Percentiles rank a stretch among this genome's conserved stretches.
Conservation (phyloP, 1,284 basidiomycete species). For the Puccinia sorghi region DNA sequence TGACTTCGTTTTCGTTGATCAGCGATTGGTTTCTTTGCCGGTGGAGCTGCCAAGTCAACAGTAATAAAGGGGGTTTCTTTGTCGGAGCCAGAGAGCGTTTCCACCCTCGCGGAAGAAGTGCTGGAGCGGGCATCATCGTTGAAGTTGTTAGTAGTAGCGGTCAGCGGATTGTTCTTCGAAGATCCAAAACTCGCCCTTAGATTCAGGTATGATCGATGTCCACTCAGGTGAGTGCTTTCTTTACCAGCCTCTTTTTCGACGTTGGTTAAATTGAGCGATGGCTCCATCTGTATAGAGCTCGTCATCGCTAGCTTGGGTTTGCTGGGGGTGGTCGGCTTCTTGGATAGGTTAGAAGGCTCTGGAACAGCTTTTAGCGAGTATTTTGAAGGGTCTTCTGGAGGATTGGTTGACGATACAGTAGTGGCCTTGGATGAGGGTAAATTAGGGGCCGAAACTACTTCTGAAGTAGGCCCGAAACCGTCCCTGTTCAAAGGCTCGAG, state of each 20-base stretch:
- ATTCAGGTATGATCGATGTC: conserved; percentile 23
- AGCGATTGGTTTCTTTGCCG: conserved; percentile 15
- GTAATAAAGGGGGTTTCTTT: conserved; percentile 29
- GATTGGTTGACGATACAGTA: not conserved
- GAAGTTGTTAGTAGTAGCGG: not conserved
- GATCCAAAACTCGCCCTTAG: not conserved
- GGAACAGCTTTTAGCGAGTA: not conserved
- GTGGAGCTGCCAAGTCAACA: conserved; percentile 14
- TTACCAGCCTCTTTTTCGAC: conserved; percentile 10
- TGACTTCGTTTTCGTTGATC: conserved; percentile 45
- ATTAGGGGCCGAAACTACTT: not conserved
- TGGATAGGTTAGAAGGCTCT: not conserved
- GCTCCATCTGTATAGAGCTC: conserved; percentile 2
- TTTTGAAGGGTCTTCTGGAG: not conserved
- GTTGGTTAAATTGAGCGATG: conserved; percentile 8
- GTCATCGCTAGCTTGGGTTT: not conserved
- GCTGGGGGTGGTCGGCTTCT: conserved; percentile 6
- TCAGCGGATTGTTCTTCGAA: conserved; percentile 1
- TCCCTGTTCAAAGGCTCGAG: not conserved
- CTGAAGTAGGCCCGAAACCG: not conserved
- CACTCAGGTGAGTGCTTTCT: not conserved
- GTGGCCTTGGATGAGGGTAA: not conserved
- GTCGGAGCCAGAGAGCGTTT: conserved; percentile 19
- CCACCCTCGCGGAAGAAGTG: conserved; percentile 21
- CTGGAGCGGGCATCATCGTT: conserved; percentile 28